These are phyloP conservation scores for Macrolepiota fuliginosa DNA, from an alignment of 768 basidiomycete genomes.

Conservation along the genomic window DNA sequence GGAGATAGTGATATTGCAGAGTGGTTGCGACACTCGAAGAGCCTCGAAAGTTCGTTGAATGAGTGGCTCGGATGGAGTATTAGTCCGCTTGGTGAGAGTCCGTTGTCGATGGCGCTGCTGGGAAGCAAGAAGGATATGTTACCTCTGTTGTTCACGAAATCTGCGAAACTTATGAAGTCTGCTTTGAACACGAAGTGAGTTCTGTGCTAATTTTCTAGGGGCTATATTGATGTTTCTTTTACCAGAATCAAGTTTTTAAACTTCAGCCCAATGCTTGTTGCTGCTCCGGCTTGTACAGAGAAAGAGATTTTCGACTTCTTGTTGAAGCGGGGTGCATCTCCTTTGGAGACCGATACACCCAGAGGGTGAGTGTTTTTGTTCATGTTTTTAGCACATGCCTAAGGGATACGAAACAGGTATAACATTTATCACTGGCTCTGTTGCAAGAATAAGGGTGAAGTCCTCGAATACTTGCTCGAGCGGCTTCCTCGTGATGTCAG, in stretches of 20 bases:
- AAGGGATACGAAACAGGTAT: conserved; percentile 32
- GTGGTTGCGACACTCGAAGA: conserved; percentile 34
- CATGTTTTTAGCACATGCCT: neutral
- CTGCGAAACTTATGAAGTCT: conserved; percentile 37
- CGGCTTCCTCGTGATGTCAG: conserved; percentile 51
- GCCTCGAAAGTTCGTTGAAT: conserved; percentile 40
- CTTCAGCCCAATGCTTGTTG: conserved; percentile 44
- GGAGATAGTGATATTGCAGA: conserved; percentile 41
- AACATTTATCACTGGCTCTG: conserved; percentile 56
- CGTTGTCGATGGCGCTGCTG: conserved; percentile 43
- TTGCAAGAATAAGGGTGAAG: conserved; percentile 20
- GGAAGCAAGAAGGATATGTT: conserved; percentile 34
- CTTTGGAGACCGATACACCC: conserved; percentile 36
- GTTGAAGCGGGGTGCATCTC: conserved; percentile 42
- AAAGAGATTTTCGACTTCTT: conserved; percentile 47
- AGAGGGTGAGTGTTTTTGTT: conserved; percentile 35
- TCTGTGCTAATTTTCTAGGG: neutral
- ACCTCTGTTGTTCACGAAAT: conserved; percentile 42
- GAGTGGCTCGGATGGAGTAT: conserved; percentile 51
- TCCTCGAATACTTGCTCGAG: conserved; percentile 43
- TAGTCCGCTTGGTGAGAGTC: conserved; percentile 49
- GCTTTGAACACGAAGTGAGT: conserved; percentile 43
- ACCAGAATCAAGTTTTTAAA: conserved; percentile 39
- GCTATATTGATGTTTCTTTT: neutral
- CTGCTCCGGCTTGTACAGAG: conserved; percentile 28